Evolutionary conservation across 257 asterid species (phyloP).

Genomic region (Petrea volubilis): DNA sequence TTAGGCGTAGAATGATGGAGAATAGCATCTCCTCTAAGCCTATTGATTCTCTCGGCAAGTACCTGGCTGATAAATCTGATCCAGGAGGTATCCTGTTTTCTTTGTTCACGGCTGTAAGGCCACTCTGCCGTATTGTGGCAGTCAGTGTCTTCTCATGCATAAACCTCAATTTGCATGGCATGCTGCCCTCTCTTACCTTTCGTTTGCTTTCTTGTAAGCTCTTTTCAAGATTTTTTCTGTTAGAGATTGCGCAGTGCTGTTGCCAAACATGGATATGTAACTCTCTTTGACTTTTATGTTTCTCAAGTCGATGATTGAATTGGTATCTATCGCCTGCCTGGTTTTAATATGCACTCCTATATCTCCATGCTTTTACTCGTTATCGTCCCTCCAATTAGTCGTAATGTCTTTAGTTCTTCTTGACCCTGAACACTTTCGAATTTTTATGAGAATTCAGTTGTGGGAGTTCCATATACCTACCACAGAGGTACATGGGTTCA

Average conservation of each 20-base stretch:
- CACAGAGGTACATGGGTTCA: background rate
- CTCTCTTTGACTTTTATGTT: background rate
- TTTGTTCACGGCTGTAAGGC: slow-evolving; percentile 25
- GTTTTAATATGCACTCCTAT: background rate
- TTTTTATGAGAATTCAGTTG: background rate
- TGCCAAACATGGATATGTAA: background rate
- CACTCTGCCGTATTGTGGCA: slow-evolving; percentile 39
- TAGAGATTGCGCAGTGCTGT: background rate
- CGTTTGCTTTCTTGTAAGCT: background rate
- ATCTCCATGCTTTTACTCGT: slow-evolving; percentile 2
- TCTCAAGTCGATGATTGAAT: background rate
- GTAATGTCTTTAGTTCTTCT: background rate
- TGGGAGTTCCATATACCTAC: no score
- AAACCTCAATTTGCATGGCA: slow-evolving; percentile 1
- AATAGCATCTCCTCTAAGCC: slow-evolving; percentile 51
- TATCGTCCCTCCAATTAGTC: background rate
- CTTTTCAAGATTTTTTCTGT: background rate
- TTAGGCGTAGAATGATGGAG: slow-evolving; percentile 41
- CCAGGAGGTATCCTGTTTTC: background rate
- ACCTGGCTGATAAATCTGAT: slow-evolving; percentile 75
- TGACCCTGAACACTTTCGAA: no score
- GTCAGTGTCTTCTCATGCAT: background rate
- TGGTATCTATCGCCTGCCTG: background rate
- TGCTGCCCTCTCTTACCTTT: background rate
- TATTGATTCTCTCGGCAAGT: slow-evolving; percentile 66